These are phyloP conservation scores for Senna tora DNA, from an alignment of 306 rosid genomes.

Conservation along the genomic window DNA sequence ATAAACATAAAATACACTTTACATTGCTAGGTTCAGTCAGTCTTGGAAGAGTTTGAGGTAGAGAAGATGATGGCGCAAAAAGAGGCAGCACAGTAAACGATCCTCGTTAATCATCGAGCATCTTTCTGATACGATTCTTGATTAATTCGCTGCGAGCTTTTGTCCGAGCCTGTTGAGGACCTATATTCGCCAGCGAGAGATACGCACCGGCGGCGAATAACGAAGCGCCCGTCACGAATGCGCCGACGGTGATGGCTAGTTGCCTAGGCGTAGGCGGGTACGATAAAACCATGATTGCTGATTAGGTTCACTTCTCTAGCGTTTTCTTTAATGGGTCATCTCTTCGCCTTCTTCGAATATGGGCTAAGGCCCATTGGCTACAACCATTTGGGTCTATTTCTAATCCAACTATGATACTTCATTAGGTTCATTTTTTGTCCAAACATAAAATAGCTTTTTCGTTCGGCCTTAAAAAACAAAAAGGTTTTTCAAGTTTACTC, in stretches of 20 bases:
- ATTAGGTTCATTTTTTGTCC: no score
- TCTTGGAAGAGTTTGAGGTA: background rate
- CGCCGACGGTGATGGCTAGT: background rate
- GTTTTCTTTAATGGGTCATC: no score
- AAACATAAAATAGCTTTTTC: no score
- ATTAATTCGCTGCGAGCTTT: conserved; percentile 27
- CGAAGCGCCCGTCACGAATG: conserved; percentile 1
- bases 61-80: background rate
- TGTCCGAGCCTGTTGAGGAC: conserved; percentile 25
- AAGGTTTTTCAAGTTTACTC: no score
- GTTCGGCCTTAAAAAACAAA: no score
- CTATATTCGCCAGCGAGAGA: conserved; percentile 22
- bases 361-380: no score
- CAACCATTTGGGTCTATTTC: no score
- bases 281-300: conserved; percentile 9
- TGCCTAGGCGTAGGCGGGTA: conserved; percentile 18
- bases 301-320: no score
- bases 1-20: background rate
- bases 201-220: conserved; percentile 15
- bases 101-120: background rate
- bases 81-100: background rate
- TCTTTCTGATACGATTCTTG: conserved; percentile 20
- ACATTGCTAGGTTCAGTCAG: background rate
- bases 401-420: no score
- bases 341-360: no score